Conservation (phyloP, 257 asterid species). For the Salvia miltiorrhiza region DNA sequence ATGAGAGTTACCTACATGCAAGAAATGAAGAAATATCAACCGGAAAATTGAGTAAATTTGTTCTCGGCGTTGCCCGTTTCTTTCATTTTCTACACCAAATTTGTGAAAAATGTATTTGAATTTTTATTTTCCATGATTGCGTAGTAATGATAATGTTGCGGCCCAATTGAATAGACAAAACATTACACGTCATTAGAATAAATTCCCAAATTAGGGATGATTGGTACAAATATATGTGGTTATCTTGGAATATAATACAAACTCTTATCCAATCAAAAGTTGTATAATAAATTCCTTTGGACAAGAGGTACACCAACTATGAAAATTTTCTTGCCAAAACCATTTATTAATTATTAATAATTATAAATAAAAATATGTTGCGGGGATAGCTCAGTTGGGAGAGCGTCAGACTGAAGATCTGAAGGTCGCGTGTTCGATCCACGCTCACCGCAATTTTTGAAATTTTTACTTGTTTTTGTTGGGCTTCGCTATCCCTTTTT, state of each 20-base stretch:
- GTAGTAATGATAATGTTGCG: neutral
- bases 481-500: neutral
- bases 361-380: too few species aligned
- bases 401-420: slow-evolving; percentile 97
- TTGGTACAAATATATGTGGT: neutral
- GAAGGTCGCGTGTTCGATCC: slow-evolving; percentile 99
- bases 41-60: too few species aligned
- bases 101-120: neutral
- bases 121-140: neutral
- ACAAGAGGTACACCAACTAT: too few species aligned
- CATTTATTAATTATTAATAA: too few species aligned
- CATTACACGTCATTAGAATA: neutral
- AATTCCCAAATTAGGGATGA: neutral
- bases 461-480: neutral
- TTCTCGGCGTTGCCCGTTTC: too few species aligned
- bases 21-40: too few species aligned
- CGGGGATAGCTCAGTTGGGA: slow-evolving; percentile 98
- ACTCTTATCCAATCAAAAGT: neutral
- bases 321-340: too few species aligned
- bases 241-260: neutral
- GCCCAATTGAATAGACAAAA: neutral
- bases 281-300: neutral
- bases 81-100: neutral
- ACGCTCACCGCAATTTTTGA: slow-evolving; percentile 71
- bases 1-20: too few species aligned